Evolutionary conservation across 805 yeast species (phyloP).

Genomic region (Pichia gijzeniarum): DNA sequence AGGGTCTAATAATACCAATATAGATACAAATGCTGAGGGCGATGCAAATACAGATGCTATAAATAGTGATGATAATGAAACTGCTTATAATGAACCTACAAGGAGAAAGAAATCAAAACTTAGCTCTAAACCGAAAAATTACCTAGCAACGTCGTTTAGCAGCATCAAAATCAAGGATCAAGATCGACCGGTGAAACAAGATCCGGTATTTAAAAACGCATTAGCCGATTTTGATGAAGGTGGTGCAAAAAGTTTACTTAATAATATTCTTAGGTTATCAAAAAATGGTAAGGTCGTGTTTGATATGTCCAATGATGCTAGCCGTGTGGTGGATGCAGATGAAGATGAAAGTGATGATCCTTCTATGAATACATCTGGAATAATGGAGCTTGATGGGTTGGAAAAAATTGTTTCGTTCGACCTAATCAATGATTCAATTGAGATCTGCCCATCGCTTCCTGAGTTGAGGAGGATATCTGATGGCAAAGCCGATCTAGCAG

Average conservation of each 20-base stretch:
- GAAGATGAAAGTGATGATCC: background rate
- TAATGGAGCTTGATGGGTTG: background rate
- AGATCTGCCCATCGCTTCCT: slow-evolving; percentile 6
- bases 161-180: slow-evolving; percentile 21
- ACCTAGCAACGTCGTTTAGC: slow-evolving; percentile 1
- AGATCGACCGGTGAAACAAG: slow-evolving; percentile 45
- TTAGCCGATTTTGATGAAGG: slow-evolving; percentile 56
- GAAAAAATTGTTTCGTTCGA: slow-evolving; percentile 3
- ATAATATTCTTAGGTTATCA: slow-evolving; percentile 44
- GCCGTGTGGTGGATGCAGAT: background rate
- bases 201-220: slow-evolving; percentile 52
- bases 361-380: too few species aligned
- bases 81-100: slow-evolving; percentile 11
- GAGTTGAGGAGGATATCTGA: background rate
- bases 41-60: slow-evolving; percentile 19
- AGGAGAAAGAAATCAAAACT: background rate
- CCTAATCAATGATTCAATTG: background rate
- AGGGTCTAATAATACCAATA: too few species aligned
- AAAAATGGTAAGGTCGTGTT: slow-evolving; percentile 38
- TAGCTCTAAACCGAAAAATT: slow-evolving; percentile 8
- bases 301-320: slow-evolving; percentile 12
- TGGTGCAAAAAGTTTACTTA: slow-evolving; percentile 49
- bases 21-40: slow-evolving; percentile 6
- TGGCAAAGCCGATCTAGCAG: slow-evolving; percentile 9
- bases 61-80: slow-evolving; percentile 1